Evolutionary conservation across 1,284 basidiomycete genomes (phyloP).

Genomic region (Bondarzewia mesenterica): DNA sequence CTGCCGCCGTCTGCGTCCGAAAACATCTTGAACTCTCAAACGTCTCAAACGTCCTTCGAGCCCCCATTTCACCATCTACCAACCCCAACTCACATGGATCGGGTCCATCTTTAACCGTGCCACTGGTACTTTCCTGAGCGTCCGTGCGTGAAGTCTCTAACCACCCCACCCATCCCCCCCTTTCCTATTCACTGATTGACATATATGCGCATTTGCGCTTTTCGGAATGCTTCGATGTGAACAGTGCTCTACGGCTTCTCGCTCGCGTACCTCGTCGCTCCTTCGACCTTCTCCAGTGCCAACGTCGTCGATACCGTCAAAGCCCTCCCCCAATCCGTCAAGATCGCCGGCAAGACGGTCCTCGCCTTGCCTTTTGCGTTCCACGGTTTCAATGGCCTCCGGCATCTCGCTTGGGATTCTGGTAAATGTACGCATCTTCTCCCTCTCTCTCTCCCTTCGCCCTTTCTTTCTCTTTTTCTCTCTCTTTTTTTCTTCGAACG

Average conservation of each 20-base stretch:
- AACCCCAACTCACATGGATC: conserved; percentile 90
- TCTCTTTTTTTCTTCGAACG: neutral
- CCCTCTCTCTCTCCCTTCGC: conserved; percentile 11
- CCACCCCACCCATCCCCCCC: conserved; percentile 1
- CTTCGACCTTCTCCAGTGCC: conserved; percentile 71
- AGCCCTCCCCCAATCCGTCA: conserved; percentile 64
- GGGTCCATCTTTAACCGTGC: conserved; percentile 81
- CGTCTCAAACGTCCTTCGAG: conserved; percentile 79
- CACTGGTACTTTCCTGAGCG: conserved; percentile 76
- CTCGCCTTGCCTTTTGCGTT: conserved; percentile 83
- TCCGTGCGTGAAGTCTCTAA: conserved; percentile 43
- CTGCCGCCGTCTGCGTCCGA: conserved; percentile 49
- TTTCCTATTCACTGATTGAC: conserved; percentile 1
- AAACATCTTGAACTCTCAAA: conserved; percentile 80
- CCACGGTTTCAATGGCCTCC: conserved; percentile 87
- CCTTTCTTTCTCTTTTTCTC: neutral
- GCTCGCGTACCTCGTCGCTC: conserved; percentile 80
- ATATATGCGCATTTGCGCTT: neutral
- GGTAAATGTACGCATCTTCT: conserved; percentile 69
- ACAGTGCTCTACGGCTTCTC: conserved; percentile 86
- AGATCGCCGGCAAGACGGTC: conserved; percentile 67
- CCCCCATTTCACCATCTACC: conserved; percentile 95
- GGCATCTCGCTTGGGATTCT: conserved; percentile 90
- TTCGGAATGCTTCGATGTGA: too few relatives aligned
- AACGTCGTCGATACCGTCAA: conserved; percentile 71